These are phyloP conservation scores for Parathielavia appendiculata DNA, from an alignment of 495 filamentous ascomycete genomes.

Conservation along the genomic window DNA sequence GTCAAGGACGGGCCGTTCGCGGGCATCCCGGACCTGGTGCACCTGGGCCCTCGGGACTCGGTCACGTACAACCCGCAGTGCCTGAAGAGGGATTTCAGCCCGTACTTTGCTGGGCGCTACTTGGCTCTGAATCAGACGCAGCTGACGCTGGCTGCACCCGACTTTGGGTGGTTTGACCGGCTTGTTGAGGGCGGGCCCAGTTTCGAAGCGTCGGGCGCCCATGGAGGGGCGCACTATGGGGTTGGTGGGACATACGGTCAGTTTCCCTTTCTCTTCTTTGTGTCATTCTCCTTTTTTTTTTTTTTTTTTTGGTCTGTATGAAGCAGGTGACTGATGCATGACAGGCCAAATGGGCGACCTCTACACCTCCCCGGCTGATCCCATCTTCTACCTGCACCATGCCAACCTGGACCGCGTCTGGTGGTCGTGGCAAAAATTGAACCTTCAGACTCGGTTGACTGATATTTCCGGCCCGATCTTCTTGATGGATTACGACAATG, in stretches of 20 bases:
- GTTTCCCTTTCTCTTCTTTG: too few species aligned
- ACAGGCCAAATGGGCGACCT: constrained; percentile 30
- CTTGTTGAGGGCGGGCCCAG: constrained; percentile 21
- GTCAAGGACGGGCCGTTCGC: constrained; percentile 31
- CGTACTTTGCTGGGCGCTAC: constrained; percentile 25
- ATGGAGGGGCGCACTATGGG: constrained; percentile 22
- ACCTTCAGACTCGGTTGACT: constrained; percentile 30
- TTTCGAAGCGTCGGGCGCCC: constrained; percentile 22
- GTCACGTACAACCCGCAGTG: constrained; percentile 36
- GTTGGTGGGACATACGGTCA: constrained; percentile 21
- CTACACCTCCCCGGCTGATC: constrained; percentile 1
- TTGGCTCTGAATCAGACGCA: constrained; percentile 16
- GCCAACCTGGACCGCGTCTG: constrained; percentile 40
- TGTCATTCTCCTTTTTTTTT: constrained; percentile 4
- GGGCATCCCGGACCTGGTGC: constrained; percentile 20
- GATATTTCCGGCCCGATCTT: constrained; percentile 33
- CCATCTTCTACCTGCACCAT: constrained; percentile 33
- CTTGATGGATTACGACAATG: constrained; percentile 24
- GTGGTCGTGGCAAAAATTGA: constrained; percentile 38
- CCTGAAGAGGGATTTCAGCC: constrained; percentile 34
- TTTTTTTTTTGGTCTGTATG: constrained; percentile 11
- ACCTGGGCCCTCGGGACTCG: constrained; percentile 20
- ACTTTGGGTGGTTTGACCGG: constrained; percentile 22
- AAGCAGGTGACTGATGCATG: constrained; percentile 25
- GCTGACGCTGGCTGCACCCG: constrained; percentile 18